Conservation (phyloP, 140 eudicot genomes). For the Stevia rebaudiana region DNA sequence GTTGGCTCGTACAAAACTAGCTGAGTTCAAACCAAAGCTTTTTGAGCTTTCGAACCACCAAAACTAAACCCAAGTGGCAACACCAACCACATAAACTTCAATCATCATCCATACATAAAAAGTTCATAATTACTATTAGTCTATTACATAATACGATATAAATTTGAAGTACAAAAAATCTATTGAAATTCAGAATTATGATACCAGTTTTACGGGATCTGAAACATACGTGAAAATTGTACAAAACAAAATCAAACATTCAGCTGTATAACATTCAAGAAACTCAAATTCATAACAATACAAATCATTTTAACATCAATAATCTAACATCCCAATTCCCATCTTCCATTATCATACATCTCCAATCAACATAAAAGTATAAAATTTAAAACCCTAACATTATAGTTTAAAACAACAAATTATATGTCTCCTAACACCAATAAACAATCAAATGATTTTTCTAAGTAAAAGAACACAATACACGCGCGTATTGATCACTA, state of each 20-base stretch:
- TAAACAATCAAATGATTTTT: constrained; percentile 13
- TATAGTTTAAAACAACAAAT: constrained; percentile 12
- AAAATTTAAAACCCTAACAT: constrained; percentile 12
- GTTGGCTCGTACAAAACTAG: too few relatives aligned
- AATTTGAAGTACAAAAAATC: too few relatives aligned
- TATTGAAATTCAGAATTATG: too few relatives aligned
- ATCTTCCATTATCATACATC: constrained; percentile 19
- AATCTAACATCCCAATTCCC: constrained; percentile 21
- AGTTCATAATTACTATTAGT: too few relatives aligned
- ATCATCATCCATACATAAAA: too few relatives aligned
- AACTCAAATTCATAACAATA: constrained; percentile 19
- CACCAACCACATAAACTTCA: too few relatives aligned
- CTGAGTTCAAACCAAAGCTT: too few relatives aligned
- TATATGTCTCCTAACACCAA: constrained; percentile 21
- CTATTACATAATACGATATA: too few relatives aligned
- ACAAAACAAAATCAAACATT: neutral
- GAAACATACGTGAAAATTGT: neutral
- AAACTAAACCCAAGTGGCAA: too few relatives aligned
- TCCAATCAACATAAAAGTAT: neutral
- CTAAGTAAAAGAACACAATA: constrained; percentile 18
- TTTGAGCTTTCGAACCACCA: too few relatives aligned
- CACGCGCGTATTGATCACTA: constrained; percentile 34
- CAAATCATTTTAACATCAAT: constrained; percentile 13
- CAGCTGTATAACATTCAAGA: constrained; percentile 13
- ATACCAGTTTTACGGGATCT: too few relatives aligned